phyloP scores from a whole-genome alignment of 495 filamentous ascomycete species.

The Neurospora sp. region DNA sequence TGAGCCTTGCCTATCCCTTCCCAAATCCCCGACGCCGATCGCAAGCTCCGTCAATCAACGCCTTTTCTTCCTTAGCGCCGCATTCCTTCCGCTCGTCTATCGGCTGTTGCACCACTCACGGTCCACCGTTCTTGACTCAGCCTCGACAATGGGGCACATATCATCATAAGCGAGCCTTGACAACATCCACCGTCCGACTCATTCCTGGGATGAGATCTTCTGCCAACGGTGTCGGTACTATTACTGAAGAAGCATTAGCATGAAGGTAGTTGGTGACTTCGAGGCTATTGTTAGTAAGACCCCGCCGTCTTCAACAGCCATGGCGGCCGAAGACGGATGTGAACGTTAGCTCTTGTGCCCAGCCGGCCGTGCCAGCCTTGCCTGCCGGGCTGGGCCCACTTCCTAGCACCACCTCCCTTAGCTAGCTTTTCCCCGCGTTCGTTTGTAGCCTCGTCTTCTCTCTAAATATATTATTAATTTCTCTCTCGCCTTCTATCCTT shows the following conservation, averaged over 20 bases:
- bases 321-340: neutral
- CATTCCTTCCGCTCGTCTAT: neutral
- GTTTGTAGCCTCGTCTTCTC: no score
- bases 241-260: neutral
- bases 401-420: no score
- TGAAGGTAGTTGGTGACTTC: neutral
- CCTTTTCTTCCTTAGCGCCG: neutral
- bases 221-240: neutral
- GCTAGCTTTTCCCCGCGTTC: no score
- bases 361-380: no score
- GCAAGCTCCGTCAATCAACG: neutral
- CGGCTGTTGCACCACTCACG: neutral
- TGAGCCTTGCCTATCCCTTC: neutral
- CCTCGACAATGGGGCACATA: neutral
- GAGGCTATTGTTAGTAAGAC: neutral
- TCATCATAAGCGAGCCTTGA: neutral
- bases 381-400: no score
- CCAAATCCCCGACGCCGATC: neutral
- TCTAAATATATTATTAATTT: no score
- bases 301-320: neutral
- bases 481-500: no score
- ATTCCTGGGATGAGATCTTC: neutral
- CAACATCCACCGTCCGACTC: neutral
- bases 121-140: neutral
- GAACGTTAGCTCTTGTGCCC: neutral